A percentile compares a stretch with the other conserved stretches of the same genome.
Conservation (phyloP, 371 early-diverging fungal genomes). For the Dinochytrium kinnereticum region DNA sequence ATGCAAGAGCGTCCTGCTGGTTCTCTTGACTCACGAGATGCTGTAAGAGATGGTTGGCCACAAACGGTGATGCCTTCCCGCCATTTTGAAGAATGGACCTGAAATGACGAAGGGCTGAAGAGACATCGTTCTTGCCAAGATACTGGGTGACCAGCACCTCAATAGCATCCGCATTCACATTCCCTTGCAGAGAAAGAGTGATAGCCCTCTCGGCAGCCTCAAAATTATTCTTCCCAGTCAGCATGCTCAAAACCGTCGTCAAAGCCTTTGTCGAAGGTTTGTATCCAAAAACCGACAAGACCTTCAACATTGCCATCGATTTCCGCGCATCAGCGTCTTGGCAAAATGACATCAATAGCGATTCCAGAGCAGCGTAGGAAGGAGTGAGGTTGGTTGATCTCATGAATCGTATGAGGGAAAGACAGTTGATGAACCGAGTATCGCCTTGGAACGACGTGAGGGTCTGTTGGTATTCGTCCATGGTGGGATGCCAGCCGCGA, state of each 20-base stretch:
- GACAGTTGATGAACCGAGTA: neutral
- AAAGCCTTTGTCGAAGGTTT: neutral
- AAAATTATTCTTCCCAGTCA: neutral
- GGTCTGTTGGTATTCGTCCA: neutral
- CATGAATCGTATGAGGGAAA: neutral
- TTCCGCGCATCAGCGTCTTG: neutral
- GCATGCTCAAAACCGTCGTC: neutral
- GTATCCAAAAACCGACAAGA: neutral
- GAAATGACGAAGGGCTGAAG: neutral
- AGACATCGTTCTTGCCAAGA: neutral
- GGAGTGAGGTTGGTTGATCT: neutral
- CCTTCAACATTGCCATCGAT: neutral
- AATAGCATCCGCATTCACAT: neutral
- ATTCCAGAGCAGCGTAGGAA: neutral
- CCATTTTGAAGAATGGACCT: neutral
- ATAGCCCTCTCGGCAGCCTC: neutral
- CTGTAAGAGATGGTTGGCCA: neutral
- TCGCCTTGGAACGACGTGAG: neutral
- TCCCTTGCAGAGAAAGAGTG: neutral
- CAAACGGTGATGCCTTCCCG: neutral
- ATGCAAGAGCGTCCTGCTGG: neutral
- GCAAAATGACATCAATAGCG: neutral
- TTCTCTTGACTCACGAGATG: neutral
- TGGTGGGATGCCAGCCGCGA: neutral
- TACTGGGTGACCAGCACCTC: neutral